These are phyloP conservation scores for Thraustotheca clavata DNA, from an alignment of 352 stramenopile species.

Conservation along the genomic window DNA sequence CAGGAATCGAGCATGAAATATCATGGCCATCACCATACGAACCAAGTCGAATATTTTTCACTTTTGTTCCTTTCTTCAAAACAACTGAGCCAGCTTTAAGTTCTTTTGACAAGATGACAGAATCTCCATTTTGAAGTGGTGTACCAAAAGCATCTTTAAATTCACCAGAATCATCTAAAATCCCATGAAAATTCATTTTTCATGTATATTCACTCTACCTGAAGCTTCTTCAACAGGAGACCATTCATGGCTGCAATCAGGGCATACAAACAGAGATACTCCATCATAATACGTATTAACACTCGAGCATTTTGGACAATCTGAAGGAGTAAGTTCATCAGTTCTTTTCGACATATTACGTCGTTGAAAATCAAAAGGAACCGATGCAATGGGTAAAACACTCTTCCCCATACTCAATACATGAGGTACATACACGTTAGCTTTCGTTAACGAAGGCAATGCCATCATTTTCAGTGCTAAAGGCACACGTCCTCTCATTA, in stretches of 20 bases:
- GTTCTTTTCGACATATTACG: not conserved
- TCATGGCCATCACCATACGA: not conserved
- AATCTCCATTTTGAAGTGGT: not conserved
- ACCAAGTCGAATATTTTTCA: not conserved
- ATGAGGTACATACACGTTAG: too few relatives aligned
- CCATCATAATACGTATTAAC: conserved; percentile 2
- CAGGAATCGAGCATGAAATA: conserved; percentile 1
- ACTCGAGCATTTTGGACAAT: not conserved
- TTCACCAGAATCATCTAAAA: not conserved
- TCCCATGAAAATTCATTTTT: not conserved
- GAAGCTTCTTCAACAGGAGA: not conserved
- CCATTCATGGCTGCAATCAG: conserved; percentile 3
- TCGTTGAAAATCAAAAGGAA: not conserved
- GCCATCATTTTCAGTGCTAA: too few relatives aligned
- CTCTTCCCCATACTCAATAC: too few relatives aligned
- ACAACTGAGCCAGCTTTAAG: not conserved
- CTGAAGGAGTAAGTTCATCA: not conserved
- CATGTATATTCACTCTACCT: not conserved
- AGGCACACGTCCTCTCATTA: too few relatives aligned
- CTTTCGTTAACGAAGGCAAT: too few relatives aligned
- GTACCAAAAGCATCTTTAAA: not conserved
- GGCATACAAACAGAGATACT: not conserved
- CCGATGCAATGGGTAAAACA: too few relatives aligned
- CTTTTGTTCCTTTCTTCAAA: conserved; percentile 5
- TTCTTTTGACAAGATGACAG: not conserved